These are phyloP conservation scores for Laetiporus sulphureus DNA, from an alignment of 1,284 basidiomycete genomes.

Conservation along the genomic window DNA sequence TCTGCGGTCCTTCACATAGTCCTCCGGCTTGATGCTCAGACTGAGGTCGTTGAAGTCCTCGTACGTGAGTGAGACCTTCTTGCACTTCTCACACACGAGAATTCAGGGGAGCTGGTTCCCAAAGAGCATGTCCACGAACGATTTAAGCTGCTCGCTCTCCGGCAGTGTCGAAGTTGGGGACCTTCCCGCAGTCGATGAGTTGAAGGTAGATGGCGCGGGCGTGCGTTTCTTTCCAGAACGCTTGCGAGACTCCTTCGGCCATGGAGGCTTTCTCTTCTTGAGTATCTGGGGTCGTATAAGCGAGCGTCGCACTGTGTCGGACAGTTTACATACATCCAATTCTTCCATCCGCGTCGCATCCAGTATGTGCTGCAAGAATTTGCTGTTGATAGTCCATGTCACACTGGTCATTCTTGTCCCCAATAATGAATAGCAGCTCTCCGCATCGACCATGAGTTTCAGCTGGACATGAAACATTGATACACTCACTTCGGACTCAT, in stretches of 20 bases:
- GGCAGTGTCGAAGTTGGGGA: conserved; percentile 4
- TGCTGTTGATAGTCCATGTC: conserved; percentile 89
- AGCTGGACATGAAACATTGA: neutral
- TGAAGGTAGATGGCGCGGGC: conserved; percentile 5
- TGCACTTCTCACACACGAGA: conserved; percentile 91
- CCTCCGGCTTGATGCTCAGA: conserved; percentile 77
- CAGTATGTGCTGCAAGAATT: conserved; percentile 82
- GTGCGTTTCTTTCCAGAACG: conserved; percentile 15
- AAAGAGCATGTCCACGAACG: conserved; percentile 87
- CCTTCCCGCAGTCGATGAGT: too few species aligned
- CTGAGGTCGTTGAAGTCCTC: conserved; percentile 94
- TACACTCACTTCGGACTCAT: conserved; percentile 65
- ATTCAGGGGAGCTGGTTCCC: conserved; percentile 84
- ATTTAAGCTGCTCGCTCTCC: conserved; percentile 47
- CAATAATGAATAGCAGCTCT: conserved; percentile 61
- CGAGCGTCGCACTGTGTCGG: too few species aligned
- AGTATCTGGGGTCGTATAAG: too few species aligned
- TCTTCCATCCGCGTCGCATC: conserved; percentile 97
- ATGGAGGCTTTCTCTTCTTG: conserved; percentile 62
- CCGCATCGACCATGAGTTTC: conserved; percentile 24
- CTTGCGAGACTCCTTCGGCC: conserved; percentile 32
- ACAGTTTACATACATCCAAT: conserved; percentile 66
- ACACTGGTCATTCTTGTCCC: conserved; percentile 89
- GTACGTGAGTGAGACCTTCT: conserved; percentile 84
- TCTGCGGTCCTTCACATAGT: conserved; percentile 59